Evolutionary conservation across 257 asterid genomes (phyloP), one percentile per base, ranked within the genome.

Genomic region (Ilex aquifolium): DNA sequence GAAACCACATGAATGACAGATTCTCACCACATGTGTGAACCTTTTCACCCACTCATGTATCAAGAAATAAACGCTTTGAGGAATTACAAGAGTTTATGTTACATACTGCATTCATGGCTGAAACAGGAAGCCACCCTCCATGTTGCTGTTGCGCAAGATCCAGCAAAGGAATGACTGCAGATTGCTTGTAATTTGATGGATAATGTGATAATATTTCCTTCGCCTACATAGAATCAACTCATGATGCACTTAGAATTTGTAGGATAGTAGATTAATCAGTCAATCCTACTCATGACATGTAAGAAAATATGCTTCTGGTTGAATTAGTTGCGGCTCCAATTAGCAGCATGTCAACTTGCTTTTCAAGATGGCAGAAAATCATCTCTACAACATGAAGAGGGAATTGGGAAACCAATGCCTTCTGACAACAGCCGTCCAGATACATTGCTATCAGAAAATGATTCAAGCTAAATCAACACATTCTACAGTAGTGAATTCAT

Each of bases 51-150:
- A 36, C 8, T 36, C 56, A 59, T 64, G 49, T 68, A 59, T 55
- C 7, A 10, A 68, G 59, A 40, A 53, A 57, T 62, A 21, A 21
- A 21, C 27, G 1, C 27, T 21, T 56, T 15, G 61, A 69, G 13
- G 46, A 30, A 50, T 21, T 15, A 58, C 4, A 65, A 61, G 44
- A 65, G 21, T 31, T 54, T 68, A 54, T 56, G 61, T 50, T 58
- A 77, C 86, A 57, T 90, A 93, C 97, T 65, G 87, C 96, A 73
- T 90, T 90, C 97, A 93, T 93, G 29, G 99, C 95, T 16, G 99
- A 90, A 76, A 93, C 99, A 32, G 99, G 87, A 44, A 93, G 97
- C 97, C 97, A 93, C 42, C 99, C 99, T 75, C 96, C 96, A 77
- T 90, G 80, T 70, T 93, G 99, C 78, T 90, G 99, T 63, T 90